Conservation (phyloP, 331 rosid species). For the Prunus yedoensis region DNA sequence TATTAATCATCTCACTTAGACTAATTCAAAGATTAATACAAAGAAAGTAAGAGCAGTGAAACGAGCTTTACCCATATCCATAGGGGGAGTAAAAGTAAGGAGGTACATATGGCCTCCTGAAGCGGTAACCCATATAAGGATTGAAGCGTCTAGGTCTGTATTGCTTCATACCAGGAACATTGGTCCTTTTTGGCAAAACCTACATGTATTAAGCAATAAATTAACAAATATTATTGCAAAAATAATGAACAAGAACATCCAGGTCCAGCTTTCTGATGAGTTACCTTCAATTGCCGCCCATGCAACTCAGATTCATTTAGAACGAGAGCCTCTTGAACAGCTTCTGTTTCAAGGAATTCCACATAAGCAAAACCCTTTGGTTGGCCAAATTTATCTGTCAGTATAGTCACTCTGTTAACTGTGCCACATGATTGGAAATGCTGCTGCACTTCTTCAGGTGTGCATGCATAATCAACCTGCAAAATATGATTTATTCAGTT, state of each 20-base stretch:
- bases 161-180: conserved; percentile 97
- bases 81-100: conserved; percentile 78
- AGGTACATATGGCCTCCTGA: conserved; percentile 80
- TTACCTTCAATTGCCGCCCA: conserved; percentile 92
- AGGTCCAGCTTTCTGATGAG: background rate
- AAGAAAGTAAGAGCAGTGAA: background rate
- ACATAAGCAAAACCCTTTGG: conserved; percentile 99
- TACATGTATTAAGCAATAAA: conserved; percentile 20
- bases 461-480: conserved; percentile 98
- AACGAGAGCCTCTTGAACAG: conserved; percentile 85
- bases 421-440: conserved; percentile 98
- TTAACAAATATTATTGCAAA: background rate
- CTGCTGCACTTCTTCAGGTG: conserved; percentile 99
- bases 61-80: conserved; percentile 77
- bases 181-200: conserved; percentile 94
- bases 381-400: conserved; percentile 93
- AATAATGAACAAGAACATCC: conserved; percentile 1
- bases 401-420: conserved; percentile 92
- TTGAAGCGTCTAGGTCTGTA: conserved; percentile 68
- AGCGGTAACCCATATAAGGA: conserved; percentile 68
- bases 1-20: background rate
- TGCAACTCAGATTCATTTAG: conserved; percentile 88
- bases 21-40: background rate
- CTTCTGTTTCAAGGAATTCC: conserved; percentile 88
- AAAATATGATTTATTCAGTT: conserved; percentile 25